Base-by-base conservation (phyloP, 2,329 filamentous ascomycete genomes). In the Pyrenochaeta sp. region DNA sequence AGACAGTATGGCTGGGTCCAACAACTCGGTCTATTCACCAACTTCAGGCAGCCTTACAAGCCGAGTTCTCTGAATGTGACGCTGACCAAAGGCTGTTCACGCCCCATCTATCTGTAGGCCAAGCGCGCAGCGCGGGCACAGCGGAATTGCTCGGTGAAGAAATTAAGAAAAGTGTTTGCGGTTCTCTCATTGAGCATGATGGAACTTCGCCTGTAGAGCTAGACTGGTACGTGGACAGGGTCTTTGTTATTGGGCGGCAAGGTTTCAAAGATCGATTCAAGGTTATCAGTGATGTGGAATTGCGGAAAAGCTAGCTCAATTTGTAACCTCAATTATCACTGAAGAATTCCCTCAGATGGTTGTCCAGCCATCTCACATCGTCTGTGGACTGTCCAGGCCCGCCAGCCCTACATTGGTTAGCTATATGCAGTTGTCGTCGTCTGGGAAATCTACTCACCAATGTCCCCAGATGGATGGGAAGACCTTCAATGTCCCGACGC, bases 361-460 rank as follows among this genome's bases (percentile, higher is more conserved):
- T 78, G 67, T 92, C 87, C 36, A 93, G 77, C 88, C 89, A 93
- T 64, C 85, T 83, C 2, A 88, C 82, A 71, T 93, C 90, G 29
- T 88, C 86, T 52, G 82, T 84, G 60, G 84, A 90, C n/a, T 88
- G 81, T 0, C 89, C 89, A 4, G 90, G 90, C 1, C 89, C 23
- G 23, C 23, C 23, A 27, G 23, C 23, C 23, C 90, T 77, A 41
- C 7, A 12, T 21, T 14, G 6, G 39, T 71, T 43, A 64, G 50
- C 52, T 46, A 42, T n/a, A 33, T 23, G 17, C 31, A 29, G 20
- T 2, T 45, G 21, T 7, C 33, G 17, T 20, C 12, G 1, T 10
- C 14, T 36, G 35, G 11, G 5, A 30, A 32, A 5, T 27, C 9
- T 29, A 77, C 80, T 77, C 69, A 82, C 83, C 79, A 81, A 61